phyloP scores from a whole-genome alignment of 345 rosid species.

The Sisymbrium irio region DNA sequence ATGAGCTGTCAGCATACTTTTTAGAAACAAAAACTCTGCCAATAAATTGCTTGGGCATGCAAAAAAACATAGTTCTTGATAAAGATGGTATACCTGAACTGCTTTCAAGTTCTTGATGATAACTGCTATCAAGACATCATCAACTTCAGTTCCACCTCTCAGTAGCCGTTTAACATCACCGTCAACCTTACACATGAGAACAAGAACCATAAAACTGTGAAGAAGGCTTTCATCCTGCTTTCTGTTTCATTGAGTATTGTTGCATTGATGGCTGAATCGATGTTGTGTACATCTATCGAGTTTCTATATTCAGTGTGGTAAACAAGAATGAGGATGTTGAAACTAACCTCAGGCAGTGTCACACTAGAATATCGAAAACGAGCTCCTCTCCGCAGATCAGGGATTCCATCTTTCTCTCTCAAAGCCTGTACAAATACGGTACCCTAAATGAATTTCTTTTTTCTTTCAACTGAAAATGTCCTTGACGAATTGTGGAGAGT shows the following conservation, averaged over 20 bases:
- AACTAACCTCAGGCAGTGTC: constrained; percentile 73
- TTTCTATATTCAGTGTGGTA: too few relatives aligned
- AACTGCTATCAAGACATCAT: constrained; percentile 62
- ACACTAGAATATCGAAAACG: constrained; percentile 84
- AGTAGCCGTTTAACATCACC: constrained; percentile 55
- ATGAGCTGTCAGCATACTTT: constrained; percentile 33
- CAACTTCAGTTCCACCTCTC: constrained; percentile 67
- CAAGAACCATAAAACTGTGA: constrained; percentile 21
- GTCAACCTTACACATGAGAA: constrained; percentile 53
- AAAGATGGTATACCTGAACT: constrained; percentile 54
- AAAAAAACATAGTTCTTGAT: constrained; percentile 5
- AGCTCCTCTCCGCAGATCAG: constrained; percentile 84
- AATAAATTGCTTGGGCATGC: background rate
- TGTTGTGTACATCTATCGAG: too few relatives aligned
- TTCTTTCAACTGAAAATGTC: background rate
- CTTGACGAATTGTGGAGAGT: background rate
- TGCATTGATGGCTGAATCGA: constrained; percentile 27
- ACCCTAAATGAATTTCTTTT: background rate
- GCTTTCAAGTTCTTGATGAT: constrained; percentile 79
- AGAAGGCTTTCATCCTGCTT: background rate
- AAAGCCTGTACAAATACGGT: constrained; percentile 45
- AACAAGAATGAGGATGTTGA: background rate
- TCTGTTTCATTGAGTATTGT: background rate
- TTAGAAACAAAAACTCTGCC: background rate
- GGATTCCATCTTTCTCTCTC: constrained; percentile 88